A percentile compares a stretch with the other conserved stretches of the same genome.
Evolutionary conservation across 202 grass and related monocot genomes (phyloP).

Genomic region (Elaeis oleifera): DNA sequence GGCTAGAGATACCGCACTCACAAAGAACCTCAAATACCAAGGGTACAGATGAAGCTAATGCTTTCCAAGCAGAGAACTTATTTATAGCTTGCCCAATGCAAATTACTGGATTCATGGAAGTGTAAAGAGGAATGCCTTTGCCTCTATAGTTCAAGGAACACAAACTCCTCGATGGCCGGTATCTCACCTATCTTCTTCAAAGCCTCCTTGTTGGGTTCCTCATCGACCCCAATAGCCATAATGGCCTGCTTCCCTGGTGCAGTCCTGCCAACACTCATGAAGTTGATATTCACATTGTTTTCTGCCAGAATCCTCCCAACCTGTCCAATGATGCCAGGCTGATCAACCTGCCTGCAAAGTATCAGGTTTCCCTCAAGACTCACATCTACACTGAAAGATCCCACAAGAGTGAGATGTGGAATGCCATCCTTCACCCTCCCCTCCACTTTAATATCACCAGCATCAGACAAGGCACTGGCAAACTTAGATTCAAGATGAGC

Average conservation of each 20-base stretch:
- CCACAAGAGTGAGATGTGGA: conserved; percentile 52
- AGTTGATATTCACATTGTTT: conserved; percentile 66
- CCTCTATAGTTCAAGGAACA: conserved; percentile 70
- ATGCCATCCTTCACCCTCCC: conserved; percentile 62
- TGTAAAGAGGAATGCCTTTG: neutral
- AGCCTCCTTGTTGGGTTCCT: conserved; percentile 59
- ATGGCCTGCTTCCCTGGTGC: conserved; percentile 50
- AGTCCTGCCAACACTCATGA: conserved; percentile 81
- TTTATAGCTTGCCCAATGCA: too few species aligned
- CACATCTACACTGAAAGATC: conserved; percentile 51
- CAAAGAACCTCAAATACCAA: too few species aligned
- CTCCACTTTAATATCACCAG: conserved; percentile 50
- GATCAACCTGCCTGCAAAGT: conserved; percentile 56
- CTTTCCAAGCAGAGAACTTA: too few species aligned
- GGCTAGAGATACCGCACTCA: too few species aligned
- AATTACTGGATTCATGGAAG: too few species aligned
- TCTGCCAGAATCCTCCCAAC: conserved; percentile 55
- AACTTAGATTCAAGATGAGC: conserved; percentile 77
- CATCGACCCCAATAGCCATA: conserved; percentile 74
- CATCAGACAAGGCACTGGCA: conserved; percentile 58
- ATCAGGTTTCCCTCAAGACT: conserved; percentile 80
- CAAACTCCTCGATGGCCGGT: conserved; percentile 50
- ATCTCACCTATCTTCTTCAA: conserved; percentile 58
- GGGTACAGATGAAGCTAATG: too few species aligned
- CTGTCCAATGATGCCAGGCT: conserved; percentile 66